Evolutionary conservation across 768 basidiomycete species (phyloP), one percentile per base, ranked within the genome.

Genomic region (Saitozyma podzolica): DNA sequence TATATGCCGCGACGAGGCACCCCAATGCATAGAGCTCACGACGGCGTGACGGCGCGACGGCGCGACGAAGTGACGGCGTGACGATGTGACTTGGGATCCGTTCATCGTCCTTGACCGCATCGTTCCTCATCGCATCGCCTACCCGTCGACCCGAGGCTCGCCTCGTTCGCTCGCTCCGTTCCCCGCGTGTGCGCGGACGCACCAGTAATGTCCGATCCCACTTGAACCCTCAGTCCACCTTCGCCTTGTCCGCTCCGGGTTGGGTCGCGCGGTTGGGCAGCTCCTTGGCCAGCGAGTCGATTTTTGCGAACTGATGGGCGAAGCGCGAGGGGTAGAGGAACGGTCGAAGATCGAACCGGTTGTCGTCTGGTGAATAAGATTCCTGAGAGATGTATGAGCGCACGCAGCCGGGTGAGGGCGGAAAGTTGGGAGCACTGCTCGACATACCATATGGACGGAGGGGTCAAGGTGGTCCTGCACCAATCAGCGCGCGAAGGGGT

Each of bases 281-380:
- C 9, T 76, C 82, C 5, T 86, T 88, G 7, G 90, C 92, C 6
- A 91, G 84, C 62, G 87, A 86, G 73, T 99, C 95, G 63, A 99
- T 97, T 82, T 92, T 93, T 80, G 83, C 88, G 81, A 96, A 99
- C 77, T 99, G 96, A 88, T 91, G 97, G 0, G 90, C 90, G 83
- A 98, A 98, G 58, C 90, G 84, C 11, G 92, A 88, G 2, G 92
- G 91, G 80, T 98, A 98, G 54, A 99, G 82, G 86, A 99, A 99
- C 0, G 94, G 96, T 43, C 96, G 87, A 40, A 98, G 80, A 76
- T 99, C 96, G 75, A 93, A 98, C 75, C 94, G 85, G 77, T 97
- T 98, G 75, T 96, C 94, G 77, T 96, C 94, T 0, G 95, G 94
- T 70, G 91, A 92, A 80, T 97, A 97, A 3, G 90, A 90, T 79